Base-by-base conservation (phyloP, 202 grass and related monocot species). In the Sporobolus alterniflorus region DNA sequence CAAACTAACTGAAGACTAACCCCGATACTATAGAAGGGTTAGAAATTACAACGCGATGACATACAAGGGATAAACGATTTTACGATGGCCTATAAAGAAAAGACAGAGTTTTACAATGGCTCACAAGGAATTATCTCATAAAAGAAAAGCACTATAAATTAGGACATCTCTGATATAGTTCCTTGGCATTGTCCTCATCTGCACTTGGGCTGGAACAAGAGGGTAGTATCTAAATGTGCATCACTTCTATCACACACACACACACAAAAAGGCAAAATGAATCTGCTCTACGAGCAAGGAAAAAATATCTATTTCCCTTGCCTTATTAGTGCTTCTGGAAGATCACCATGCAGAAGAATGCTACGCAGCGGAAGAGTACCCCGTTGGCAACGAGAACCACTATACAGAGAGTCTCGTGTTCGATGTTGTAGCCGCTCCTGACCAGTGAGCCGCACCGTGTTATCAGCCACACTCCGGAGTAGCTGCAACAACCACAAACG, bases 341-440 rank as follows among this genome's bases (percentile, higher is more conserved):
- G 26, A 82, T 93, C 25, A 98, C 78, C 86, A 98, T 86, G 78
- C 81, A 98, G 82, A 98, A 94, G 88, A 98, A 98, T 29, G 95
- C 95, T 78, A 93, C 32, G 46, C 88, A 88, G 20, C 92, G 90
- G 76, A 93, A 98, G 64, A 93, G 34, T 79, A 93, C 1, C 41
- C 92, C 95, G 33, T 98, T 83, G 26, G 75, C 83, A 32, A 88
- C 21, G 25, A 98, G 87, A 61, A 94, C 78, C 67, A 87, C 48
- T 90, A 98, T 70, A 73, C 95, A 94, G 31, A 94, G 78, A 72
- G 1, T 9, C 84, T 87, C 83, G 62, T 98, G 82, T 60, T 76
- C 88, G 68, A 98, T 94, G 67, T 95, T 82, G 34, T 98, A 98
- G 65, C 89, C 90, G 44, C 73, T 93, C 69, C 78, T 86, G 64